Evolutionary conservation across 768 basidiomycete species (phyloP), one percentile per base, ranked within the genome.

Genomic region (Ramaria sp.): DNA sequence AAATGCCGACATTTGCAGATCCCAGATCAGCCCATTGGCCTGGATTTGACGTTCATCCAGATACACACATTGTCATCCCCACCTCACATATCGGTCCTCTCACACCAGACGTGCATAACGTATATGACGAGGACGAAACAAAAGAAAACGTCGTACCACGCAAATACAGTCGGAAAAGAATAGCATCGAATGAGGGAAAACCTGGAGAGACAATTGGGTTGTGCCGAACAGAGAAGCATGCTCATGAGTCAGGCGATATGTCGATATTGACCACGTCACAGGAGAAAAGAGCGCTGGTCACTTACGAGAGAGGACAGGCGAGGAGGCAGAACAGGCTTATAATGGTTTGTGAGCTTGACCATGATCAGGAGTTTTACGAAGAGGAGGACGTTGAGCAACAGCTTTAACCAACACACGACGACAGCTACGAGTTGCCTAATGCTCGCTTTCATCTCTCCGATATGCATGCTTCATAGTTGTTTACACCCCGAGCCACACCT

Each of bases 1-100:
- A 71, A 54, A 68, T 73, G 19, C 75, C 73, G 22, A 72, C 73
- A 30, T 71, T 68, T 17, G 64, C 70, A 30, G 75, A 83, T 63
- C 76, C 75, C 1, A 73, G 76, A 46, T 84, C 82, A 15, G 71
- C 76, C 39, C 84, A 86, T 62, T 84, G 83, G 65, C 85, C 85
- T 12, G 84, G 84, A 15, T 86, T 86, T 62, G 67, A 70, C 39
- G 75, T 85, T 45, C 75, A 77, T 63, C 76, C 70, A 63, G 84
- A 86, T 46, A 53, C 47, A 11, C 63, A 66, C 58, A 64, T 62
- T 34, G 37, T 12, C 46, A 41, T 52, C 15, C 58, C 60, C 37
- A 39, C 57, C 19, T 41, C 54, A 22, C 13, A 46, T 24, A 9
- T 27, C 22, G 17, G 19, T 43, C n/a, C 46, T 45, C 38, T 17